phyloP scores from a whole-genome alignment of 768 basidiomycete species.

The Phallus indusiatus region DNA sequence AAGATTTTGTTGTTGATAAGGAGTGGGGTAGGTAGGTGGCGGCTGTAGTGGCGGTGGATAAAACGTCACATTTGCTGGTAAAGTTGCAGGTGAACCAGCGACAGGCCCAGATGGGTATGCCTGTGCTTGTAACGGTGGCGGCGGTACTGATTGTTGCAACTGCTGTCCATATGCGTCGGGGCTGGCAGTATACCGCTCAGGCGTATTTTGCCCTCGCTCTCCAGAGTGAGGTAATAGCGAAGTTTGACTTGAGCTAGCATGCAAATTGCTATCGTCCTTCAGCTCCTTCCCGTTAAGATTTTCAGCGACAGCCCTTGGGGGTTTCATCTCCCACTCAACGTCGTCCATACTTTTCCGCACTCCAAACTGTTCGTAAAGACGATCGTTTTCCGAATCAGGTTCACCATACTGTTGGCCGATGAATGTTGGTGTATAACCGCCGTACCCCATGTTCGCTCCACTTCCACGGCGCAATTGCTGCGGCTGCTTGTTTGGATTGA shows the following conservation, averaged over 20 bases:
- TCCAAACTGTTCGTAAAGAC: neutral
- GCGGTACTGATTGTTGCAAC: neutral
- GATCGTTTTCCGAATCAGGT: neutral
- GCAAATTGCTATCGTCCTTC: neutral
- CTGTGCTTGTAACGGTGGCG: neutral
- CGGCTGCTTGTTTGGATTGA: constrained; percentile 16
- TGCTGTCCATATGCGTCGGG: neutral
- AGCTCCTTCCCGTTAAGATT: neutral
- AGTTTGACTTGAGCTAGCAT: neutral
- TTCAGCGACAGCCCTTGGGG: neutral
- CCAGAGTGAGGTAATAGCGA: neutral
- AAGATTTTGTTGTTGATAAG: neutral
- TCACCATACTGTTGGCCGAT: neutral
- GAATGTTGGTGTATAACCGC: constrained; percentile 8
- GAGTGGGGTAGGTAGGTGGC: neutral
- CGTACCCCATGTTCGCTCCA: constrained; percentile 7
- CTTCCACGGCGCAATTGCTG: neutral
- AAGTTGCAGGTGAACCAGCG: neutral
- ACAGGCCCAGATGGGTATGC: neutral
- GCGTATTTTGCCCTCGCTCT: neutral
- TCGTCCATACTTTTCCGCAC: constrained; percentile 20
- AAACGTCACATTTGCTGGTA: neutral
- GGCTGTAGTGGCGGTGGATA: neutral
- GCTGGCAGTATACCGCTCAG: neutral
- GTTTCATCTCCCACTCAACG: constrained; percentile 21